Conservation (phyloP, 176 grass and related monocot genomes). For the Bonia amplexicaulis region DNA sequence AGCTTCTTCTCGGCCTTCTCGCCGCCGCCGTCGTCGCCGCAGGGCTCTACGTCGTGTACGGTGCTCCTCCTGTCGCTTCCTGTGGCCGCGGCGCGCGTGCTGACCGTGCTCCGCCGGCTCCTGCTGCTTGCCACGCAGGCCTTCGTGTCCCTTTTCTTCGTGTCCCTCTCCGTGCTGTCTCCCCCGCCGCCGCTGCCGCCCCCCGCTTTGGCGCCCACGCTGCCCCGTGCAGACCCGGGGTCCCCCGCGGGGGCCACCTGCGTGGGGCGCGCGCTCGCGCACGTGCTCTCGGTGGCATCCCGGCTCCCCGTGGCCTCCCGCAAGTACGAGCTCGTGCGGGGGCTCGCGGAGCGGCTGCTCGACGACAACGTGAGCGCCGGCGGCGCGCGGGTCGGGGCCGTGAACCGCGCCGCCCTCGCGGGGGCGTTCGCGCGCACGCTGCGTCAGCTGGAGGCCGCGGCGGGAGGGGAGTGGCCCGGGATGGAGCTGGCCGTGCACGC, state of each 20-base stretch:
- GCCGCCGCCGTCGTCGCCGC: neutral
- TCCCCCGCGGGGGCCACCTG: constrained; percentile 1
- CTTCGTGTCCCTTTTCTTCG: constrained; percentile 47
- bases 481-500: constrained; percentile 39
- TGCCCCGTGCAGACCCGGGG: constrained; percentile 4
- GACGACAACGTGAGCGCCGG: constrained; percentile 47
- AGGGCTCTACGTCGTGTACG: neutral
- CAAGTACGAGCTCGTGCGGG: constrained; percentile 70
- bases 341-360: constrained; percentile 72
- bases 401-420: constrained; percentile 44
- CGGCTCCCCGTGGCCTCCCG: constrained; percentile 71
- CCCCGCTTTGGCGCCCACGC: constrained; percentile 1
- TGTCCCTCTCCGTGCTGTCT: constrained; percentile 41
- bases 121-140: constrained; percentile 33
- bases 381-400: constrained; percentile 1
- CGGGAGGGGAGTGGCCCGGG: constrained; percentile 12
- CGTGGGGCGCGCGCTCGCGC: constrained; percentile 60
- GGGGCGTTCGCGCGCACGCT: constrained; percentile 55
- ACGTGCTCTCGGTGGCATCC: constrained; percentile 58
- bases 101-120: constrained; percentile 39
- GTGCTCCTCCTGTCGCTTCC: constrained; percentile 30
- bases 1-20: constrained; percentile 26
- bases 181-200: neutral
- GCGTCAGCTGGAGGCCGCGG: constrained; percentile 45
- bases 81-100: constrained; percentile 20